Evolutionary conservation across 495 filamentous ascomycete genomes (phyloP), one percentile per base, ranked within the genome.

Genomic region (Letharia lupina): DNA sequence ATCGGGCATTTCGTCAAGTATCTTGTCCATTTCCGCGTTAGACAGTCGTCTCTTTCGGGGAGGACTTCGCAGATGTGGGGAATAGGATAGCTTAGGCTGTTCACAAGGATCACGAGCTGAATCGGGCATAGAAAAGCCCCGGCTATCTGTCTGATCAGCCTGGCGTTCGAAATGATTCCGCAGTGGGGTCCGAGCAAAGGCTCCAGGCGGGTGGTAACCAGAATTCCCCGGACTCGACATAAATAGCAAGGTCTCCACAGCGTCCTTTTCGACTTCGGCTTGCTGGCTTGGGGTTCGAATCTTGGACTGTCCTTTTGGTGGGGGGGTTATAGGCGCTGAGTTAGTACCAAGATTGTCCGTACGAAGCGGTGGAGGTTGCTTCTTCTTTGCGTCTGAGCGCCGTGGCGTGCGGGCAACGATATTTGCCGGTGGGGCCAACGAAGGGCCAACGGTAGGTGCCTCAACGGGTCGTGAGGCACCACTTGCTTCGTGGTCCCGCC

Each of bases 161-260:
- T 4, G 45, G 20, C 12, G 48, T 23, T 20, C 28, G 18, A 56
- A 28, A 4, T 58, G 13, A 31, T 39, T 57, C 39, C 39, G 65
- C 31, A 63, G 44, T 1, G 60, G 40, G 7, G 60, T 54, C 47
- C 60, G n/a, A 35, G 65, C 6, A 39, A 45, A 10, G 23, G 65
- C 52, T 57, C 64, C 28, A 45, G n/a, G 42, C 10, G 66, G 61
- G 33, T 64, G 63, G 44, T 67, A 64, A 65, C 82, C 82, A 5
- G 89, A 88, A 71, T 91, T 89, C 16, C 85, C 87, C 0, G 91
- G 91, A 68, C 89, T 93, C 65, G 88, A 90, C 89, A 96, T 91
- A 76, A 91, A 93, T 31, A 95, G 78, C 35, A 95, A 77, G 0
- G 89, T 89, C 71, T 96, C 91, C 33, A 95, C 86, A n/a, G 91